Evolutionary conservation across 2,329 filamentous ascomycete genomes (phyloP).

Genomic region (Beauveria sp.): DNA sequence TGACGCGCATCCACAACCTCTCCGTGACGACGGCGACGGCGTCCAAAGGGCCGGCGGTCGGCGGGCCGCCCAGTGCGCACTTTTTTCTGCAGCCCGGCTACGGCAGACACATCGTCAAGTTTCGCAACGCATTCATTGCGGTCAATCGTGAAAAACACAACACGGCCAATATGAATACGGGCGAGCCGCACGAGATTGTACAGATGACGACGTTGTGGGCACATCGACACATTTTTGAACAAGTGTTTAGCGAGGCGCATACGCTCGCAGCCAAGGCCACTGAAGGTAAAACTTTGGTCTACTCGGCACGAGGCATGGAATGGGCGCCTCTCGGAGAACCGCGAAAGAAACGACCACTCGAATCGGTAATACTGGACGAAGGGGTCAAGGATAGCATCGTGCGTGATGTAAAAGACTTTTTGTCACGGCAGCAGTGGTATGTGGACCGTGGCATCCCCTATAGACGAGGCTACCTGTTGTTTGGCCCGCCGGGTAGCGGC

Average conservation of each 20-base stretch:
- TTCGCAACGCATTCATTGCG: conserved; percentile 77
- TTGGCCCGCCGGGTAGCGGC: conserved; percentile 82
- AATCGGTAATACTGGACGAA: conserved; percentile 77
- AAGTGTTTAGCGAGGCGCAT: conserved; percentile 83
- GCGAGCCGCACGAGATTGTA: conserved; percentile 89
- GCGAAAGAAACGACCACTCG: conserved; percentile 76
- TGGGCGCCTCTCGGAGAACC: conserved; percentile 83
- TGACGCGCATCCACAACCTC: conserved; percentile 54
- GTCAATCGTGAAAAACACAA: conserved; percentile 81
- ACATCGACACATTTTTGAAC: conserved; percentile 81
- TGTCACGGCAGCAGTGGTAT: conserved; percentile 77
- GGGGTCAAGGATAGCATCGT: conserved; percentile 79
- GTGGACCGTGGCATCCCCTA: conserved; percentile 92
- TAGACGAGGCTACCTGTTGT: conserved; percentile 78
- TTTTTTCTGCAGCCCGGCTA: conserved; percentile 90
- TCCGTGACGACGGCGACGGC: conserved; percentile 53
- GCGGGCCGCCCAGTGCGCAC: conserved; percentile 65
- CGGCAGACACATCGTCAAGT: conserved; percentile 79
- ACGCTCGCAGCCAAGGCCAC: conserved; percentile 68
- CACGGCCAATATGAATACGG: conserved; percentile 72
- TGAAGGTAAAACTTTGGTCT: conserved; percentile 90
- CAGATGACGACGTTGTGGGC: conserved; percentile 87
- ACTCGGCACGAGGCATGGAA: conserved; percentile 73
- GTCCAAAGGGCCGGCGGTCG: conserved; percentile 48
- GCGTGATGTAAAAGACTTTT: conserved; percentile 74